Percentiles rank a stretch among this genome's conserved stretches.
Evolutionary conservation across 2,329 filamentous ascomycete genomes (phyloP).

Genomic region (Aspergillus sp.): DNA sequence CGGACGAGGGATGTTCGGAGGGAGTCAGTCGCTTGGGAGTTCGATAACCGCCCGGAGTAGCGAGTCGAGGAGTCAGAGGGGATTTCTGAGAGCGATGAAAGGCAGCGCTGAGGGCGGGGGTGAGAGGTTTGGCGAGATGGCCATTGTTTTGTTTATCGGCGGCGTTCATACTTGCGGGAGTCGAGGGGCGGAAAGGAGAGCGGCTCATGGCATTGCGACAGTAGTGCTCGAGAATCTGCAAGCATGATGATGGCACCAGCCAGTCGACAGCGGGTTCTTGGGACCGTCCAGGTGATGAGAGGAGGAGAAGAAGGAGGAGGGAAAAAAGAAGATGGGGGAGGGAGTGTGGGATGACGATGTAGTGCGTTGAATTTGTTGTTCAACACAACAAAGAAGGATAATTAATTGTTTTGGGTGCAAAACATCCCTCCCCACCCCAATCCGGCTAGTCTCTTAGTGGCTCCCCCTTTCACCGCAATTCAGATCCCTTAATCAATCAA

Average conservation of each 20-base stretch:
- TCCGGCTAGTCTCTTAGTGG: constrained; percentile 26
- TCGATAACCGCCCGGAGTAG: constrained; percentile 40
- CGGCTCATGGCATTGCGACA: constrained; percentile 51
- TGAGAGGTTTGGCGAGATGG: constrained; percentile 60
- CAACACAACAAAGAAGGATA: constrained; percentile 10
- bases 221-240: constrained; percentile 26
- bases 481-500: too few species aligned
- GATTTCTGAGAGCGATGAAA: constrained; percentile 58
- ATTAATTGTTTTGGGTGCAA: constrained; percentile 16
- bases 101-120: constrained; percentile 68
- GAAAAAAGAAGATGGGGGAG: background rate
- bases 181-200: constrained; percentile 32
- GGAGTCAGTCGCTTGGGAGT: constrained; percentile 37
- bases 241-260: constrained; percentile 42
- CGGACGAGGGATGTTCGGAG: constrained; percentile 36
- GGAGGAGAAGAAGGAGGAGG: background rate
- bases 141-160: constrained; percentile 56
- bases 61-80: constrained; percentile 63
- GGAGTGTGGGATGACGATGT: constrained; percentile 4
- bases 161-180: constrained; percentile 48
- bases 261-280: constrained; percentile 19
- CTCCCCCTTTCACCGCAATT: constrained; percentile 9
- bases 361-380: constrained; percentile 13
- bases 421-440: constrained; percentile 29
- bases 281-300: constrained; percentile 14